Conservation (phyloP, 2,329 filamentous ascomycete species). For the Xylariomycetidae sp. region DNA sequence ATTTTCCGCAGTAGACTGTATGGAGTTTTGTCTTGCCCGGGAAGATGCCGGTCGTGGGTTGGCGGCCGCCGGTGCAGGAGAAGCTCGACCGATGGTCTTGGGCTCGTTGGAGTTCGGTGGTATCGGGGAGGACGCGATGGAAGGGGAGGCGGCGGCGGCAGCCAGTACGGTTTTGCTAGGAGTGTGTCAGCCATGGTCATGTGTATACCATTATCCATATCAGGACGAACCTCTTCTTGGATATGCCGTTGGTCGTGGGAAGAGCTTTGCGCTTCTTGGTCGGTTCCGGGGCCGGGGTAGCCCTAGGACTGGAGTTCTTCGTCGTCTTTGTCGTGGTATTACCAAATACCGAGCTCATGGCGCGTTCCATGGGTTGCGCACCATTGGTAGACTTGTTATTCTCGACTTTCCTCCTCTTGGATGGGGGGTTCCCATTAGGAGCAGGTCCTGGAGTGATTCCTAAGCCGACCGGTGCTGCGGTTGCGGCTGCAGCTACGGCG, state of each 20-base stretch:
- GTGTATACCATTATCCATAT: too few relatives aligned
- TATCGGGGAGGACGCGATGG: constrained; percentile 70
- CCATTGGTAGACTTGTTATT: constrained; percentile 60
- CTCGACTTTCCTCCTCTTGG: constrained; percentile 79
- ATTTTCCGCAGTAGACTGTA: constrained; percentile 54
- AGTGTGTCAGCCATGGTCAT: too few relatives aligned
- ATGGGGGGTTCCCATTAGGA: constrained; percentile 48
- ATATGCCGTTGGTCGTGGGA: constrained; percentile 60
- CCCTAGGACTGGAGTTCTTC: constrained; percentile 61
- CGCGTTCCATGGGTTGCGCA: constrained; percentile 57
- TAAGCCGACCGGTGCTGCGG: constrained; percentile 54
- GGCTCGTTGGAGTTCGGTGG: constrained; percentile 65
- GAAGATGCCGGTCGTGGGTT: constrained; percentile 61
- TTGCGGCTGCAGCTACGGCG: constrained; percentile 44
- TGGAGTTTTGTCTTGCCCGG: constrained; percentile 71
- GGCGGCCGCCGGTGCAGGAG: constrained; percentile 52
- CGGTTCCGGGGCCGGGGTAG: constrained; percentile 61
- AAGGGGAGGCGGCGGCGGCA: constrained; percentile 58
- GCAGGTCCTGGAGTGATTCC: constrained; percentile 57
- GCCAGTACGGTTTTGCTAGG: constrained; percentile 23
- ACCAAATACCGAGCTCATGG: constrained; percentile 56
- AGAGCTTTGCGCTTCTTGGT: constrained; percentile 70
- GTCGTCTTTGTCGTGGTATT: constrained; percentile 48
- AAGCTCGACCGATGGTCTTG: constrained; percentile 45
- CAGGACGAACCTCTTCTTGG: constrained; percentile 70